These are phyloP conservation scores for Euphrasia arctica DNA, from an alignment of 305 asterid genomes.

Conservation along the genomic window DNA sequence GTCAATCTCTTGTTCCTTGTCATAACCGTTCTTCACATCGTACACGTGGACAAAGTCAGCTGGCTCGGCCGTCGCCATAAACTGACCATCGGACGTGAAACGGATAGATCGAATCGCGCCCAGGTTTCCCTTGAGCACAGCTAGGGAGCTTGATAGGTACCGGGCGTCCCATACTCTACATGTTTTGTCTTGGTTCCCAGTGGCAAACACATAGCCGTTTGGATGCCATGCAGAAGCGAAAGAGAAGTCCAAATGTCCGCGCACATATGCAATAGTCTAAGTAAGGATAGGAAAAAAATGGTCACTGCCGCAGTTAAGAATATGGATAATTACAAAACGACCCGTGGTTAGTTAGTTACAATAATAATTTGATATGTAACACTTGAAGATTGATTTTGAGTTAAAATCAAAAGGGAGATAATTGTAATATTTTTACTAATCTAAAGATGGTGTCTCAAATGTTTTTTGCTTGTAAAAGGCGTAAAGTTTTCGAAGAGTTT, in stretches of 20 bases:
- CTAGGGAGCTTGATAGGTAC: conserved; percentile 45
- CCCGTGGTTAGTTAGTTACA: background rate
- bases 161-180: conserved; percentile 63
- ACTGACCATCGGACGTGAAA: conserved; percentile 59
- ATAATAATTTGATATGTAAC: background rate
- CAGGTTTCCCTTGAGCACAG: conserved; percentile 52
- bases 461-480: background rate
- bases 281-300: conserved; percentile 9
- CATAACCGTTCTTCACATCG: conserved; percentile 41
- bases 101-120: conserved; percentile 66
- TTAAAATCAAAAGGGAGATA: background rate
- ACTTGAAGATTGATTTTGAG: background rate
- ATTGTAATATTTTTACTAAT: background rate
- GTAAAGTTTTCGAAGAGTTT: background rate
- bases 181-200: conserved; percentile 67
- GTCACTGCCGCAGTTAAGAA: background rate
- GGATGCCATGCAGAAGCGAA: conserved; percentile 75
- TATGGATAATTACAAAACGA: background rate
- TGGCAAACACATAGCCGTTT: conserved; percentile 48
- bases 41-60: conserved; percentile 63
- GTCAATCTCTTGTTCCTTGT: conserved; percentile 56
- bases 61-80: conserved; percentile 58
- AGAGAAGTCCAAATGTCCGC: conserved; percentile 55
- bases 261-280: conserved; percentile 38
- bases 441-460: background rate